Base-by-base conservation (phyloP, 805 yeast genomes). In the Starmerella etchellsii region DNA sequence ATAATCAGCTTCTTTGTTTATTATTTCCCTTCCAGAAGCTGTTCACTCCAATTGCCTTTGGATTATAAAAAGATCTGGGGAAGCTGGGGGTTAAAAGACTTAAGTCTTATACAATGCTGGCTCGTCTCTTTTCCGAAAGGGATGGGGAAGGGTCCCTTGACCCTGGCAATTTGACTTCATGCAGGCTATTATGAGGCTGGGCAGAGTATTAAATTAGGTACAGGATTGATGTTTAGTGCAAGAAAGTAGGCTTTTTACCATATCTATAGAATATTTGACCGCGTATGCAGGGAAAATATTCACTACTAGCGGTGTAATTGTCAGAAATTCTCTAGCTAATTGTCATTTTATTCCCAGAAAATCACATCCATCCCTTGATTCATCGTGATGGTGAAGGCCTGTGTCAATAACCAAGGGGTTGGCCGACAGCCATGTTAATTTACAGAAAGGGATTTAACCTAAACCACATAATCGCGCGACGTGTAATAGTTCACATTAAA, bases 151-250 rank as follows among this genome's bases (percentile, higher is more conserved):
- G 49, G 50, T 44, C 34, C 25, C 39, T n/a, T 41, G 42, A 32
- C 36, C 31, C 28, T 37, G 29, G 38, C 20, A 44, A 36, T 38
- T 44, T 39, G 49, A 47, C 40, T 37, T 37, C 42, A 39, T 46
- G 51, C 51, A 47, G 36, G 25, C 19, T 28, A 15, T 31, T 28
- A 39, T 44, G 48, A 44, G 46, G 46, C 37, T 44, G 47, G 49
- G 49, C 27, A 36, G 44, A 39, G 41, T 38, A 29, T 34, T 22
- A 24, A 35, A 16, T 30, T 20, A 27, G 25, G 25, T 37, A 27
- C 44, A 9, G 36, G 36, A 29, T 23, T 20, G 23, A 30, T n/a
- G 31, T n/a, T 15, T 9, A 30, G 33, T n/a, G n/a, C n/a, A n/a
- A n/a, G n/a, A n/a, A n/a, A n/a, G n/a, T n/a, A n/a, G n/a, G n/a